Conservation (phyloP, 2,329 filamentous ascomycete species). For the Cadophora malorum region DNA sequence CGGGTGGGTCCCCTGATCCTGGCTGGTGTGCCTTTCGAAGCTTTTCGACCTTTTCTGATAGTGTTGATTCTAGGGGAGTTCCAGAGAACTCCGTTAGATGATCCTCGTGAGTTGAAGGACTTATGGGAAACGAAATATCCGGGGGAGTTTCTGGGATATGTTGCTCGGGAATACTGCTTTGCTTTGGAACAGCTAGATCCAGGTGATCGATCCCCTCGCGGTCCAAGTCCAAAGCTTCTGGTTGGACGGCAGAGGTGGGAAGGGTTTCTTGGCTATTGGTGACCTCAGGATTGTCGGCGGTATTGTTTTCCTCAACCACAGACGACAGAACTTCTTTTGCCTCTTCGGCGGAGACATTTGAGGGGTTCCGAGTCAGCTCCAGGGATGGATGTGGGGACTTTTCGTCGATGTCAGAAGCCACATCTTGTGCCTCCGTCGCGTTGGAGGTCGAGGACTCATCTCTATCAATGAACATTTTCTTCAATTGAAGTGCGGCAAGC, state of each 20-base stretch:
- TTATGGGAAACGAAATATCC: slow-evolving; percentile 22
- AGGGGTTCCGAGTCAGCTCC: slow-evolving; percentile 38
- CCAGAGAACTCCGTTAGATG: slow-evolving; percentile 16
- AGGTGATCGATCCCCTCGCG: slow-evolving; percentile 65
- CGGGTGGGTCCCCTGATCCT: slow-evolving; percentile 26
- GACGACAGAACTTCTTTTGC: slow-evolving; percentile 68
- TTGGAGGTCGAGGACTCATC: slow-evolving; percentile 82
- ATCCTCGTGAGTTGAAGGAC: slow-evolving; percentile 23
- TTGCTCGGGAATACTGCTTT: slow-evolving; percentile 23
- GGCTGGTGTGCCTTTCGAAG: slow-evolving; percentile 36
- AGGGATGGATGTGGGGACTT: slow-evolving; percentile 49
- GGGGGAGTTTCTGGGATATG: slow-evolving; percentile 28
- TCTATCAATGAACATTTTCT: slow-evolving; percentile 87
- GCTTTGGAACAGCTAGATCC: slow-evolving; percentile 58
- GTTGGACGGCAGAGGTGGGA: slow-evolving; percentile 19
- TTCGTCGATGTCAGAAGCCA: slow-evolving; percentile 54
- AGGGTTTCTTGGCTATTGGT: neutral
- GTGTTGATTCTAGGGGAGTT: slow-evolving; percentile 34
- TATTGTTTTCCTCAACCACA: slow-evolving; percentile 62
- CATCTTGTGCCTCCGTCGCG: slow-evolving; percentile 69
- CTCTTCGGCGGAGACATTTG: slow-evolving; percentile 62
- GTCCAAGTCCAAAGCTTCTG: slow-evolving; percentile 47
- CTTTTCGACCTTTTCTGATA: slow-evolving; percentile 44
- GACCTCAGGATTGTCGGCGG: slow-evolving; percentile 1
- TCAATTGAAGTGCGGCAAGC: slow-evolving; percentile 88